Evolutionary conservation across 805 yeast species (phyloP), one percentile per base, ranked within the genome.

Genomic region (Suhomyces pyralidae): DNA sequence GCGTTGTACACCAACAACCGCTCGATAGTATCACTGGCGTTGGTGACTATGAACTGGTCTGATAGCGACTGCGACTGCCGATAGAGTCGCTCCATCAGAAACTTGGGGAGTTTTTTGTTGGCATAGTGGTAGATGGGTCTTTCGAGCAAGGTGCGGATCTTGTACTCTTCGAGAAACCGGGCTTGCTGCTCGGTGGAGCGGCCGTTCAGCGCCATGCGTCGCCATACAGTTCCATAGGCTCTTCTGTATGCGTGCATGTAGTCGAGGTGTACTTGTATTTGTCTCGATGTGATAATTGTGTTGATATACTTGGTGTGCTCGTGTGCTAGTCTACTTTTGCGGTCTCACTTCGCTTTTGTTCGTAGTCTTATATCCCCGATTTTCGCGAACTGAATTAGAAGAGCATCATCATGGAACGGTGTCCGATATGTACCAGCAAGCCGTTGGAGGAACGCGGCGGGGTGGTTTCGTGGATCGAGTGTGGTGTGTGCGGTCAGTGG

Each of bases 1-100:
- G 96, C 89, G 51, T 90, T 84, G 59, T 81, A 78, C 0, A 82
- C 78, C 20, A 87, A 65, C 43, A 88, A 62, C 47, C 78, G 74
- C 54, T 82, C 80, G 14, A 85, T 72, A 0, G 91, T 84, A 12
- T 80, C 80, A 44, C 78, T 74, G 0, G 88, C 84, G 51, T 77
- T 74, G 42, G 69, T 66, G 15, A 79, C 58, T 6, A 76, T 64
- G 26, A 56, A 63, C 9, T 62, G 61, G n/a, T 70, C 68, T 25
- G 74, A 68, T 51, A 82, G 77, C 44, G 71, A 66, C 8, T 64
- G 56, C 5, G 73, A 66, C 55, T 74, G 78, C 30, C 66, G 61
- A 53, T 81, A 77, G 42, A 86, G 63, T 15, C 79, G 78, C 50
- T 77, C 76, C 55, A 83, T 70, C 2, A 84, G 76, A 34, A 85